Evolutionary conservation across 2,329 filamentous ascomycete genomes (phyloP).

Genomic region (Podosphaera aphanis): DNA sequence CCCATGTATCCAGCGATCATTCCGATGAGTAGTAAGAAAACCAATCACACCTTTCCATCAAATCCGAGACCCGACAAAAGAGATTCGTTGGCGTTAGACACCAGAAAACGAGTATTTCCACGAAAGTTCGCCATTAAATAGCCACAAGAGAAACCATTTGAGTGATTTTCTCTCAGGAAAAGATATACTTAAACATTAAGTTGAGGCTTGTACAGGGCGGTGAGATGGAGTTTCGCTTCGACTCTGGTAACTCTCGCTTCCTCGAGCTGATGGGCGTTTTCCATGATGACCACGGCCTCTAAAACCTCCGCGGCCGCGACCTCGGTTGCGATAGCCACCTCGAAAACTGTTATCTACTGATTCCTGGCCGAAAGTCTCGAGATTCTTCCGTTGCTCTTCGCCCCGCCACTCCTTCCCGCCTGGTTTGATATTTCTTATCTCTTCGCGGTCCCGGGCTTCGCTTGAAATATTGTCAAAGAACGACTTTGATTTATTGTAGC

Average conservation of each 20-base stretch:
- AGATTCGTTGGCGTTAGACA: too few species aligned
- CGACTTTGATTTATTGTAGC: conserved; percentile 69
- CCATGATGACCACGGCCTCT: conserved; percentile 7
- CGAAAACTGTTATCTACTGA: conserved; percentile 68
- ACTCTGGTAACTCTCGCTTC: conserved; percentile 13
- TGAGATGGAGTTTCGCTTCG: conserved; percentile 6
- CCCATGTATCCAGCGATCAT: too few species aligned
- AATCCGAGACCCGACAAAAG: too few species aligned
- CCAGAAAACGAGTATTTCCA: too few species aligned
- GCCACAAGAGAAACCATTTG: too few species aligned
- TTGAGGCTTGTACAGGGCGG: too few species aligned
- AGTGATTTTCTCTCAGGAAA: too few species aligned
- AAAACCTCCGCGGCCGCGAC: conserved; percentile 27
- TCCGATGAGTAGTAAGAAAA: too few species aligned
- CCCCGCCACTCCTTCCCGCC: conserved; percentile 71
- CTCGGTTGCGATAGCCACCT: conserved; percentile 56
- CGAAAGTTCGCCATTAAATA: too few species aligned
- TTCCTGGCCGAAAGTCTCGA: conserved; percentile 93
- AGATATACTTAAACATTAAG: too few species aligned
- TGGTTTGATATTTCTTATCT: conserved; percentile 37
- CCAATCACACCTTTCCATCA: too few species aligned
- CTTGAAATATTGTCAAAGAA: conserved; percentile 99
- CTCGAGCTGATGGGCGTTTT: conserved; percentile 6
- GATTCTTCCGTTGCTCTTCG: conserved; percentile 84
- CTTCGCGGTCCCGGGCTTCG: conserved; percentile 70